These are phyloP conservation scores for Lactuca sativa DNA, from an alignment of 129 eudicot genomes.

Conservation along the genomic window DNA sequence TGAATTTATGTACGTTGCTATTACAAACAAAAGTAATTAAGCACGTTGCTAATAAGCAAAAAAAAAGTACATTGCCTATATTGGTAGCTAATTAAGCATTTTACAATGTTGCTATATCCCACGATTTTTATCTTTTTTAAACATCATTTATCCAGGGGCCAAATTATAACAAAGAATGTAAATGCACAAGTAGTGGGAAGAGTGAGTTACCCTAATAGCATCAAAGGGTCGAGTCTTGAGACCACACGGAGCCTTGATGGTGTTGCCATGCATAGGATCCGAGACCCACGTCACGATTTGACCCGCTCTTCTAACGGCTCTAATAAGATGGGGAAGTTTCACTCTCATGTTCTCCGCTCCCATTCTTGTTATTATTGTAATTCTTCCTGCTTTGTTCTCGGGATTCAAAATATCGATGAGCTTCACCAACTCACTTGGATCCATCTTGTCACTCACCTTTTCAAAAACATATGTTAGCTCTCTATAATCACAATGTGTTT, in stretches of 20 bases:
- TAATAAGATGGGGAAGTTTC: slow-evolving; percentile 69
- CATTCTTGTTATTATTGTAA: slow-evolving; percentile 47
- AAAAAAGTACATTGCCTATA: too few species aligned
- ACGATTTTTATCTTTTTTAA: too few species aligned
- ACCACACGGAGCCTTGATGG: slow-evolving; percentile 77
- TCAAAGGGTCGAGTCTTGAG: slow-evolving; percentile 74
- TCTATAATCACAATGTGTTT: too few species aligned
- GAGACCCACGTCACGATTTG: slow-evolving; percentile 75
- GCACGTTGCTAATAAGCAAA: too few species aligned
- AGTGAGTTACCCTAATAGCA: slow-evolving; percentile 53
- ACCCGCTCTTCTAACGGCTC: slow-evolving; percentile 72
- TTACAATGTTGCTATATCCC: too few species aligned
- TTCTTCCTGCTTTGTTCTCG: slow-evolving; percentile 71
- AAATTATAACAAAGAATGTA: background rate
- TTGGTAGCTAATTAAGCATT: too few species aligned
- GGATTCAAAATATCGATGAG: slow-evolving; percentile 71
- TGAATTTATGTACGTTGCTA: too few species aligned
- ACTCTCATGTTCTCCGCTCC: slow-evolving; percentile 48
- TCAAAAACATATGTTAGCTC: background rate
- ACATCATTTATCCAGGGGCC: background rate
- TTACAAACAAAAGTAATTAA: too few species aligned
- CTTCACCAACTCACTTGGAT: slow-evolving; percentile 61
- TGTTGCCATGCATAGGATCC: slow-evolving; percentile 85
- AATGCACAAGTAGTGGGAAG: background rate
- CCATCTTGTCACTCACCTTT: slow-evolving; percentile 81